Base-by-base conservation (phyloP, 345 rosid genomes). In the Laguncularia racemosa region DNA sequence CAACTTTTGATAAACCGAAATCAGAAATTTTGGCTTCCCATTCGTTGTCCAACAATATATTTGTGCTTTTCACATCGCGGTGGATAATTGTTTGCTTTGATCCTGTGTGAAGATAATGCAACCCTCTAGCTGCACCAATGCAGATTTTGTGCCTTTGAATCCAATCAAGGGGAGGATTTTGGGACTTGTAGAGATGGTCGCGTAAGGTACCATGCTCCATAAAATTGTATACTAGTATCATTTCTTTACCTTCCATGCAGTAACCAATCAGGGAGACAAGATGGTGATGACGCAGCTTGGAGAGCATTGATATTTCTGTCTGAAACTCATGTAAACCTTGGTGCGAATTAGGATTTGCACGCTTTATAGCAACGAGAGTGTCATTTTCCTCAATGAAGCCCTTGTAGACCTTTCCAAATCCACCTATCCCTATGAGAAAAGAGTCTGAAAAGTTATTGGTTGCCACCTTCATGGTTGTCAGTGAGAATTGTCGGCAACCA, bases 161-260 rank as follows among this genome's bases (percentile, higher is more conserved):
- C 82, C 80, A 81, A 1, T 58, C 47, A n/a, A 77, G 64, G 15
- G 71, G 67, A 44, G 60, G 60, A 50, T 50, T 60, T 9, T 16
- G 14, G 3, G 71, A 64, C 13, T 48, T 55, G 46, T 57, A 65
- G 16, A 77, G 73, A 65, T 65, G 64, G 18, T 58, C 67, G 5
- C 60, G 43, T 14, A 75, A 70, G 12, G 66, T 65, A 1, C 76
- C 75, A 6, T 44, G 61, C 2, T 48, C 38, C 73, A 77, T 63
- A 23, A 61, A 76, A 19, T 77, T 78, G n/a, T 69, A 77, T 2
- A 76, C 64, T 17, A 76, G 81, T 56, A 71, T 76, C 81, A 71
- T 79, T 44, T 79, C 84, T 2, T 60, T 62, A 1, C 47, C 52
- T 44, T 76, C 84, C 18, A 72, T 55, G 44, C 78, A 75, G 57